Conservation (phyloP, 1,284 basidiomycete species). For the Microbotryum violaceum region DNA sequence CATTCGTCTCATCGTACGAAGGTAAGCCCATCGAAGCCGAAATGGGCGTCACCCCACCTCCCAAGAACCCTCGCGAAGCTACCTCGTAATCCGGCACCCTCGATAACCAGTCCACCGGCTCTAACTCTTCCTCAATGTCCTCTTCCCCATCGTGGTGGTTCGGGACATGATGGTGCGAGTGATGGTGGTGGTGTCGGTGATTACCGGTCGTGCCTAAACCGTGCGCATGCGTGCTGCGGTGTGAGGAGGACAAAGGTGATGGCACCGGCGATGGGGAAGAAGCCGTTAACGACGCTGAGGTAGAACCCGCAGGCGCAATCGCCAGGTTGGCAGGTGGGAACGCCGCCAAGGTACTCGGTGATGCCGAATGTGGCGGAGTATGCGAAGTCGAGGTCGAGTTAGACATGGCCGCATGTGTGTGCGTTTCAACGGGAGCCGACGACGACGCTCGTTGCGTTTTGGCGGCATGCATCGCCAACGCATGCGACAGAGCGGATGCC, state of each 20-base stretch:
- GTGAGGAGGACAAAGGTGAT: neutral
- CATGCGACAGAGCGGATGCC: conserved; percentile 28
- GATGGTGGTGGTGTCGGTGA: conserved; percentile 5
- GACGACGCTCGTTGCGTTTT: conserved; percentile 5
- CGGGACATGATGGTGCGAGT: conserved; percentile 5
- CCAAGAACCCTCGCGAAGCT: conserved; percentile 71
- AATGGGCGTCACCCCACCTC: conserved; percentile 73
- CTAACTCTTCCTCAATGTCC: neutral
- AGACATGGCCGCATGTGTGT: conserved; percentile 23
- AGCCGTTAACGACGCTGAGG: too few relatives aligned
- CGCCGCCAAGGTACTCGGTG: too few relatives aligned
- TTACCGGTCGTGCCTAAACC: too few relatives aligned
- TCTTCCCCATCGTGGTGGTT: neutral
- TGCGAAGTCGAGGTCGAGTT: conserved; percentile 14
- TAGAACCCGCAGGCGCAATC: too few relatives aligned
- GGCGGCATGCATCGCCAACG: conserved; percentile 29
- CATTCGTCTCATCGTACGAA: conserved; percentile 20
- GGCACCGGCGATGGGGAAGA: conserved; percentile 1
- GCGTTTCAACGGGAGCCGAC: conserved; percentile 2
- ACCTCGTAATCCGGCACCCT: conserved; percentile 71
- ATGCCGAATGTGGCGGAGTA: too few relatives aligned
- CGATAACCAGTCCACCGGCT: conserved; percentile 35
- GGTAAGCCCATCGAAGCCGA: conserved; percentile 16
- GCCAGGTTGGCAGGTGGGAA: too few relatives aligned
- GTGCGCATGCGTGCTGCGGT: too few relatives aligned